Evolutionary conservation across 108 stramenopile genomes (phyloP), one percentile per base, ranked within the genome.

Genomic region (Phaeodactylum tricornutum): DNA sequence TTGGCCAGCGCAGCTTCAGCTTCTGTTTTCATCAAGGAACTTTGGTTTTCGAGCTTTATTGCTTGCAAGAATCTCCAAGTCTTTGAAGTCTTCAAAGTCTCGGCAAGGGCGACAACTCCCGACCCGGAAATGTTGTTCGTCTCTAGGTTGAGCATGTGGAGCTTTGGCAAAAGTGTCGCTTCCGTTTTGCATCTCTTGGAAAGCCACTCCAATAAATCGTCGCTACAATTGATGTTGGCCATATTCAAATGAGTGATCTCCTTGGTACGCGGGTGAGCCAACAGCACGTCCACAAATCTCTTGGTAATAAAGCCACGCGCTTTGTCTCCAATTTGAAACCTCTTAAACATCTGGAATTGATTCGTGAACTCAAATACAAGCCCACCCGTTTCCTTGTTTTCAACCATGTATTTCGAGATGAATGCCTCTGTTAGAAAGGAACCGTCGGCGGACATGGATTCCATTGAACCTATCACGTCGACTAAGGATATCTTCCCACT

Each of bases 11-110:
- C 55, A 44, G 53, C 28, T 28, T 71, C 70, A 6, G 64, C 70
- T 15, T 61, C 54, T 43, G 58, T 55, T 15, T 46, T 65, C 22
- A 65, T 25, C 32, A 61, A 33, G 7, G 31, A 49, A 19, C 61
- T 65, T 36, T 71, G 70, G 57, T 71, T 71, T 31, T 71, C 70
- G 21, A 71, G 35, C 35, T 64, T 66, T 19, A 71, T 28, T 7
- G 53, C 50, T 55, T 71, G 70, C 46, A 71, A 43, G 31, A 56
- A 71, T 35, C 49, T 55, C 38, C 53, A 61, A 15, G 24, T 42
- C 1, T n/a, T 50, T 9, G 47, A 48, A 29, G 24, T 42, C 17
- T 35, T 44, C 14, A 71, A 53, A 9, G 45, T 22, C 27, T 65
- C 31, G 19, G 70, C 47, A 5, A 71, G 50, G 12, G 70, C 70